phyloP scores from a whole-genome alignment of 2,329 filamentous ascomycete genomes.

The Alternaria panax region DNA sequence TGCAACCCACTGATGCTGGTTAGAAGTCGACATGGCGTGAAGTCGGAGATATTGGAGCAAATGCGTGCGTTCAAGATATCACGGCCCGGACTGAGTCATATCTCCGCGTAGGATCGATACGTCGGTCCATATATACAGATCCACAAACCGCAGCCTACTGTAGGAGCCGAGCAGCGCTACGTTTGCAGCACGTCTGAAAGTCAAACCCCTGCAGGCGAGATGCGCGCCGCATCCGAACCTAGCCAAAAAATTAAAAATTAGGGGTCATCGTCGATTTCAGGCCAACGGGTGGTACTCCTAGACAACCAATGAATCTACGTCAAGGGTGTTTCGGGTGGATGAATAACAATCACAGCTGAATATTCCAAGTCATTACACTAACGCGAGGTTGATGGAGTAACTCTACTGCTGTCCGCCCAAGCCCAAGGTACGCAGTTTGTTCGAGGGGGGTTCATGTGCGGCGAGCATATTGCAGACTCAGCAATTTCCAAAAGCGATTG shows the following conservation, averaged over 20 bases:
- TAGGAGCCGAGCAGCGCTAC: background rate
- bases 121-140: constrained; percentile 5
- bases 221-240: background rate
- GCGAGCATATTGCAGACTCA: constrained; percentile 7
- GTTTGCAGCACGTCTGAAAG: background rate
- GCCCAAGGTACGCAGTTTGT: background rate
- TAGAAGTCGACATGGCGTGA: background rate
- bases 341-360: background rate
- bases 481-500: constrained; percentile 23
- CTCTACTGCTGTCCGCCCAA: background rate
- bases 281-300: constrained; percentile 1
- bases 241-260: background rate
- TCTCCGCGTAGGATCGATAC: constrained; percentile 17
- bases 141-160: constrained; percentile 4
- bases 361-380: background rate
- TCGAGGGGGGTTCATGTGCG: constrained; percentile 5
- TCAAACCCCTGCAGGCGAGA: background rate
- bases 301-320: background rate
- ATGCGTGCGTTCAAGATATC: background rate
- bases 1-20: constrained; percentile 10
- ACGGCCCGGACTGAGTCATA: constrained; percentile 15
- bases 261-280: constrained; percentile 7
- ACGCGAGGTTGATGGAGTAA: background rate
- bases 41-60: background rate
- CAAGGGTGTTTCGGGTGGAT: background rate